Conservation (phyloP, 208 protist genomes). For the Lotmaria passim region DNA sequence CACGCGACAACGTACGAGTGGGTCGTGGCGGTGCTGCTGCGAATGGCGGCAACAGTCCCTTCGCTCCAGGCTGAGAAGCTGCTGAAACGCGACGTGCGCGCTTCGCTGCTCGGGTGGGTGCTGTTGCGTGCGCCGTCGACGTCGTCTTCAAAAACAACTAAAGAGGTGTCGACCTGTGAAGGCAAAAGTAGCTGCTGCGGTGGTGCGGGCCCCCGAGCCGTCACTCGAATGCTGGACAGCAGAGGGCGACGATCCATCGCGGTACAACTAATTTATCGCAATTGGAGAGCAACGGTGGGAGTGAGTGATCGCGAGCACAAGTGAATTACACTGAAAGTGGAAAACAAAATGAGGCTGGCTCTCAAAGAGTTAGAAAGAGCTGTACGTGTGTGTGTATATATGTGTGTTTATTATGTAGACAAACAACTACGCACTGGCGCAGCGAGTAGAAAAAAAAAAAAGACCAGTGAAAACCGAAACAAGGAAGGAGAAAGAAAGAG, state of each 20-base stretch:
- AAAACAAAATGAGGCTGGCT: constrained; percentile 7
- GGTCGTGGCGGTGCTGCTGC: neutral
- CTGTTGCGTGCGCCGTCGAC: neutral
- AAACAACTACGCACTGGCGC: neutral
- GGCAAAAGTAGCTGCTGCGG: neutral
- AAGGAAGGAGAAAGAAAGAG: neutral
- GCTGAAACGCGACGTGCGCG: constrained; percentile 25
- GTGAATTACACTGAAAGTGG: too few relatives aligned
- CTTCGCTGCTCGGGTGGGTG: constrained; percentile 12
- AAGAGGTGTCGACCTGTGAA: neutral
- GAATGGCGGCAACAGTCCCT: neutral
- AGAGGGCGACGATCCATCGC: constrained; percentile 19
- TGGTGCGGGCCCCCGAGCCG: neutral
- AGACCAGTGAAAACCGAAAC: neutral
- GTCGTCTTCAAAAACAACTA: constrained; percentile 13
- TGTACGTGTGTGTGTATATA: too few relatives aligned
- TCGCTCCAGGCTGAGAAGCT: constrained; percentile 19
- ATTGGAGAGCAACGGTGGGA: neutral
- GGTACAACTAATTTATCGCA: neutral
- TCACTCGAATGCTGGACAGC: constrained; percentile 11
- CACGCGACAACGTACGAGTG: neutral
- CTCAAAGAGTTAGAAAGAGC: too few relatives aligned
- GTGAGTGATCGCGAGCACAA: too few relatives aligned
- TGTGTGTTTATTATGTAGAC: too few relatives aligned
- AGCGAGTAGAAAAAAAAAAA: neutral